phyloP scores from a whole-genome alignment of 805 yeast genomes.

The Nakazawaea siamensis region DNA sequence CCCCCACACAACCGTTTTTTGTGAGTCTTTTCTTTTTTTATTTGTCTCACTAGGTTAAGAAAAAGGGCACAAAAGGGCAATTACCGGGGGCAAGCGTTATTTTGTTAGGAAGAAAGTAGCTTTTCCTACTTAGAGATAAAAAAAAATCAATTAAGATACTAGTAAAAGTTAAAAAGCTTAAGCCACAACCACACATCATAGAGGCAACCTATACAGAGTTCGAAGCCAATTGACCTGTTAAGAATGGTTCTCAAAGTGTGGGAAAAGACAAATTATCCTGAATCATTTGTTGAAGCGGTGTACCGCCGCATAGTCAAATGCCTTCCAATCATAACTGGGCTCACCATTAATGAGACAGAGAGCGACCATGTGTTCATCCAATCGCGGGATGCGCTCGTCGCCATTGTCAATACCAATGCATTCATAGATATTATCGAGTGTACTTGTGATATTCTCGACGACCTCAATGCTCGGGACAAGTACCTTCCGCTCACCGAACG shows the following conservation, averaged over 20 bases:
- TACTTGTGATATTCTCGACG: constrained; percentile 17
- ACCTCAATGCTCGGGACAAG: constrained; percentile 16
- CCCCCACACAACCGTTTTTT: no score
- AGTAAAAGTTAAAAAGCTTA: no score
- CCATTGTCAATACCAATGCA: constrained; percentile 19
- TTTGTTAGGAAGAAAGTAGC: no score
- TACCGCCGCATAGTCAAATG: constrained; percentile 23
- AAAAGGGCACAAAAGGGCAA: neutral
- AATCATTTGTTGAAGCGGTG: constrained; percentile 22
- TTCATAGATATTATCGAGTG: constrained; percentile 23
- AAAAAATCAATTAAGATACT: no score
- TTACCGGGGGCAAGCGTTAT: no score
- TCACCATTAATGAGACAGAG: constrained; percentile 26
- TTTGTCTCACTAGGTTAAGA: neutral
- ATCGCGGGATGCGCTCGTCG: constrained; percentile 24
- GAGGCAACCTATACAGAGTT: no score
- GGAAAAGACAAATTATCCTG: constrained; percentile 2
- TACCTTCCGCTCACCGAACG: neutral
- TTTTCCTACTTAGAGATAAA: no score
- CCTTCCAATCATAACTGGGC: constrained; percentile 29
- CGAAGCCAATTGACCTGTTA: no score
- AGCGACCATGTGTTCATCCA: constrained; percentile 26
- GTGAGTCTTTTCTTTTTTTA: neutral
- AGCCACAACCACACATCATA: no score
- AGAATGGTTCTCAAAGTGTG: constrained; percentile 6